Conservation (phyloP, 495 filamentous ascomycete genomes). For the Penicillium coprophilum region DNA sequence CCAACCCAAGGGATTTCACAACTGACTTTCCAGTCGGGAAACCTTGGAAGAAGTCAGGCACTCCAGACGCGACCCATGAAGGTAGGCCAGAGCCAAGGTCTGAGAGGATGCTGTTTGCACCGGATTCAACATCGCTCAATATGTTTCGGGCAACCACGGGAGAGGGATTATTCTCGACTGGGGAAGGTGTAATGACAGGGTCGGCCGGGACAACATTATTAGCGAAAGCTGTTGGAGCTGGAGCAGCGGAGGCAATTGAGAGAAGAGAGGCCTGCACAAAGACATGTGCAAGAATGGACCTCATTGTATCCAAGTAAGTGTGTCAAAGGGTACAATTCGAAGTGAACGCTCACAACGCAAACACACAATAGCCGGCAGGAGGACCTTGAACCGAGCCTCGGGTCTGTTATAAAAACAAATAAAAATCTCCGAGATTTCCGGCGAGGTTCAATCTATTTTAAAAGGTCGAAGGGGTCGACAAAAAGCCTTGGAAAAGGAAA, state of each 20-base stretch:
- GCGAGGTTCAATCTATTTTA: not conserved
- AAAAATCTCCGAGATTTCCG: not conserved
- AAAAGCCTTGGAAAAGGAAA: not conserved
- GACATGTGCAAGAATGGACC: slow-evolving; percentile 2
- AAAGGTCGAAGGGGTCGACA: not conserved
- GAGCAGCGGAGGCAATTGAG: slow-evolving; percentile 17
- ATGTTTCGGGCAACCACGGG: slow-evolving; percentile 35
- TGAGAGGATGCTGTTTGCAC: slow-evolving; percentile 40
- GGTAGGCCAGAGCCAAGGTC: slow-evolving; percentile 53
- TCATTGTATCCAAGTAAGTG: slow-evolving; percentile 3
- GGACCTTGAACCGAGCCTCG: not conserved
- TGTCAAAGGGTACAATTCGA: not conserved
- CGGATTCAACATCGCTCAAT: slow-evolving; percentile 46
- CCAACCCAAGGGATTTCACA: slow-evolving; percentile 57
- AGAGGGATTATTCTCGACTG: slow-evolving; percentile 21
- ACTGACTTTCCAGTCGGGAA: slow-evolving; percentile 63
- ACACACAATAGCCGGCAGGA: not conserved
- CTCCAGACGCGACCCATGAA: slow-evolving; percentile 59
- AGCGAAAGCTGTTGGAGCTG: slow-evolving; percentile 22
- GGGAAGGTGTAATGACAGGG: slow-evolving; percentile 25
- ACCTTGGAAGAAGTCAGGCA: slow-evolving; percentile 66
- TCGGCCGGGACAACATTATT: slow-evolving; percentile 13
- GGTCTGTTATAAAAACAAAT: not conserved
- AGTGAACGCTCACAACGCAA: not conserved
- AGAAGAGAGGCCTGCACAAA: slow-evolving; percentile 15